phyloP scores from a whole-genome alignment of 352 stramenopile genomes.

The Proteromonas lacertae region DNA sequence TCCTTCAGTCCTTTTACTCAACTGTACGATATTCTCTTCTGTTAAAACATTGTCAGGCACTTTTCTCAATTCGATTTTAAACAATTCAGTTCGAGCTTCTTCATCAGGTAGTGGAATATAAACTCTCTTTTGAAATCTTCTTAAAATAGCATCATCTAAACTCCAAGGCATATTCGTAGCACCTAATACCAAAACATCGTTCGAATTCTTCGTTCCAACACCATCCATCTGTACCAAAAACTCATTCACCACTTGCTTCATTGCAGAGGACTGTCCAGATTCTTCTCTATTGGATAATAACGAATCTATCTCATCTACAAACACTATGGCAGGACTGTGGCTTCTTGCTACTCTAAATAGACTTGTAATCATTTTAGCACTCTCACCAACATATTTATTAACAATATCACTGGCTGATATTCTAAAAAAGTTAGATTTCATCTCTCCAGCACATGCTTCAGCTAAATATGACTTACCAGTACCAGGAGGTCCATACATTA shows the following conservation, averaged over 20 bases:
- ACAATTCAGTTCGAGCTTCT: conserved; percentile 19
- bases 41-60: conserved; percentile 10
- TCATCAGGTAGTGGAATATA: conserved; percentile 45
- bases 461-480: conserved; percentile 75
- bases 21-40: conserved; percentile 44
- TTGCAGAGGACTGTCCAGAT: conserved; percentile 13
- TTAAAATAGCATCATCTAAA: conserved; percentile 61
- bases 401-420: conserved; percentile 27
- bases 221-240: conserved; percentile 88
- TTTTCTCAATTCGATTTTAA: conserved; percentile 13
- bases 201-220: conserved; percentile 31
- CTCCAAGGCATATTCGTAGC: too few relatives aligned
- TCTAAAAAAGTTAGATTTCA: conserved; percentile 87
- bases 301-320: conserved; percentile 91
- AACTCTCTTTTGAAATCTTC: conserved; percentile 10
- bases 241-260: conserved; percentile 66
- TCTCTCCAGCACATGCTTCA: conserved; percentile 55
- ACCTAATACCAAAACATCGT: conserved; percentile 41
- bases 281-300: conserved; percentile 47
- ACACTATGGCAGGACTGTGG: conserved; percentile 79
- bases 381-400: conserved; percentile 11
- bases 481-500: conserved; percentile 13
- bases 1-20: conserved; percentile 30
- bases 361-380: conserved; percentile 71
- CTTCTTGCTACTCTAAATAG: conserved; percentile 88